Evolutionary conservation across 2,329 filamentous ascomycete species (phyloP), one percentile per base, ranked within the genome.

Genomic region (Diaporthe destruens): DNA sequence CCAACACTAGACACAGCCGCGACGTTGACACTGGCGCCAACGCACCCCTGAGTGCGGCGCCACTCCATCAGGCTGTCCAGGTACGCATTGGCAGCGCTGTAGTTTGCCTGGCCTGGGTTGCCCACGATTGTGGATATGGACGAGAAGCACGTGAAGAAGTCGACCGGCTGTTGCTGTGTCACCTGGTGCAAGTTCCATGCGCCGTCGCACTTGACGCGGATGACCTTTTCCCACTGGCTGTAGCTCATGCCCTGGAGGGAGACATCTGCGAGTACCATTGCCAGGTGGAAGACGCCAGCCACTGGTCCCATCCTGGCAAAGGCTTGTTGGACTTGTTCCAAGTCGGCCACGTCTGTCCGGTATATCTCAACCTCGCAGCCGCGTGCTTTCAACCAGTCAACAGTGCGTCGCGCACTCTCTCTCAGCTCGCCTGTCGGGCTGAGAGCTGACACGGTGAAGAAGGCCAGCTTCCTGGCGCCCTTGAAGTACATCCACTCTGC

Each of bases 31-130:
- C 68, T 70, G 1, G 44, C 36, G 6, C 55, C 68, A 11, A 61
- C 68, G 20, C 18, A 29, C n/a, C 68, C 68, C 23, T 42, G 44
- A 3, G 32, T 7, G 12, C 49, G 55, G 44, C 68, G 55, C 55
- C 57, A 61, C 6, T 49, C 44, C 55, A 61, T 61, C 0, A 87
- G 74, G 5, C 74, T 73, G 3, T 75, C 73, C 78, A 86, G 80
- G 75, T 80, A 87, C 9, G 72, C 74, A 72, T 86, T 86, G 1
- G 82, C 84, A 0, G 83, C 82, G 2, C 78, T 75, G 72, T 88
- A 88, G 71, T 83, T 85, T 7, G 78, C 72, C 75, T 88, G 85
- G 8, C 76, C 78, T 20, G 49, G 29, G 72, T 80, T 79, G 14
- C 80, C 80, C 1, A 74, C 63, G 9, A 80, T 70, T 16, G 42